phyloP scores from a whole-genome alignment of 2,329 filamentous ascomycete genomes.

The Colletotrichum cuscutae region DNA sequence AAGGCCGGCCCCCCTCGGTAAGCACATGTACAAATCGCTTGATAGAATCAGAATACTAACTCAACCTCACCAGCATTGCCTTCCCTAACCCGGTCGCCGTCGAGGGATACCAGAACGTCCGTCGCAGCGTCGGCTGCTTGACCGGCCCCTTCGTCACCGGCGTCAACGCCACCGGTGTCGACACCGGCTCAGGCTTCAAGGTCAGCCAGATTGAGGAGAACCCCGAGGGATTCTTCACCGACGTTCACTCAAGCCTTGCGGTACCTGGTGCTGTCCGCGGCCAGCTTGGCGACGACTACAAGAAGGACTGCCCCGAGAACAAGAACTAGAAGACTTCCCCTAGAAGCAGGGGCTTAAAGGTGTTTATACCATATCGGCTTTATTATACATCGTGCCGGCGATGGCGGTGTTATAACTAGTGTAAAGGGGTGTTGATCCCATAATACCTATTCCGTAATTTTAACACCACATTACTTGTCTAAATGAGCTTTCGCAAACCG shows the following conservation, averaged over 20 bases:
- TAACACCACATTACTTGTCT: not conserved
- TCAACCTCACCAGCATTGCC: slow-evolving; percentile 46
- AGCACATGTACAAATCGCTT: not conserved
- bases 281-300: slow-evolving; percentile 48
- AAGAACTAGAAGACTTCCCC: not conserved
- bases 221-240: slow-evolving; percentile 61
- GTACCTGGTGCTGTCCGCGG: slow-evolving; percentile 63
- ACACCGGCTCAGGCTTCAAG: slow-evolving; percentile 55
- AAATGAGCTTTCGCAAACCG: accelerated
- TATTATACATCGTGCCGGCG: not conserved
- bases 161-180: slow-evolving; percentile 40
- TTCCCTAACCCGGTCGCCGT: slow-evolving; percentile 58
- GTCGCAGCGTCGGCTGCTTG: slow-evolving; percentile 54
- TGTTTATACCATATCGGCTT: too few relatives aligned
- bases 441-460: not conserved
- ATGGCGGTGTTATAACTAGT: not conserved
- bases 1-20: slow-evolving; percentile 59
- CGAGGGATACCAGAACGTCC: slow-evolving; percentile 42
- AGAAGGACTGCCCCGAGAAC: slow-evolving; percentile 4
- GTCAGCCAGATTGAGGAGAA: slow-evolving; percentile 62
- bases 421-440: not conserved
- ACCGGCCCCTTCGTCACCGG: slow-evolving; percentile 49
- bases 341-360: not conserved
- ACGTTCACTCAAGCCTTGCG: slow-evolving; percentile 60
- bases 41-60: not conserved